These are phyloP conservation scores for Emiliania huxleyi DNA, from an alignment of 78 protist genomes.

Conservation along the genomic window DNA sequence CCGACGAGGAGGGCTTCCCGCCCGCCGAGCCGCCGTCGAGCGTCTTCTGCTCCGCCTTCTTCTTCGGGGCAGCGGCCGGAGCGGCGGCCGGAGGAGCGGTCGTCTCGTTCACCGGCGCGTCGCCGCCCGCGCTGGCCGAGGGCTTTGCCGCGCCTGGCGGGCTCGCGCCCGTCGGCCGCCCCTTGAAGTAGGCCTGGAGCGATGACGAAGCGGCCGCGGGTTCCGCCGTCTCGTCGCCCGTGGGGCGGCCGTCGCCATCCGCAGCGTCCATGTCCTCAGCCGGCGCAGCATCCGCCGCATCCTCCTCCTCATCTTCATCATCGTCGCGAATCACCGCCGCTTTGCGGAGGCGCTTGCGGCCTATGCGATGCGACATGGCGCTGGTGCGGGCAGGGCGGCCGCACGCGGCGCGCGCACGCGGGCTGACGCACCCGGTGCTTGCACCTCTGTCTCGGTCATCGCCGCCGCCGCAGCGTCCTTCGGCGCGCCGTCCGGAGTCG, in stretches of 20 bases:
- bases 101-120: too few species aligned
- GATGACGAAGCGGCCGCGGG: neutral
- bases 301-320: neutral
- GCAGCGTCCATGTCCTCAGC: neutral
- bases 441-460: neutral
- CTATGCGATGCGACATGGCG: neutral
- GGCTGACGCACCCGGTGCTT: neutral
- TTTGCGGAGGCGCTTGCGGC: neutral
- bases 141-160: neutral
- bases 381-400: too few species aligned
- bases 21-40: neutral
- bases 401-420: too few species aligned
- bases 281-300: neutral
- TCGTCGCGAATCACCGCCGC: neutral
- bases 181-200: neutral
- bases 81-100: too few species aligned
- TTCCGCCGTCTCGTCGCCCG: neutral
- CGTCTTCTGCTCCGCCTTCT: neutral
- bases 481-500: neutral
- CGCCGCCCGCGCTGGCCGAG: neutral
- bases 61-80: too few species aligned
- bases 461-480: neutral
- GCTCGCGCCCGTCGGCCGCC: neutral
- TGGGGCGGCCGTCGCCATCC: neutral
- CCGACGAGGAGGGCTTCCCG: neutral